phyloP scores from a whole-genome alignment of 495 filamentous ascomycete species.

The Lasiosphaeria miniovina region DNA sequence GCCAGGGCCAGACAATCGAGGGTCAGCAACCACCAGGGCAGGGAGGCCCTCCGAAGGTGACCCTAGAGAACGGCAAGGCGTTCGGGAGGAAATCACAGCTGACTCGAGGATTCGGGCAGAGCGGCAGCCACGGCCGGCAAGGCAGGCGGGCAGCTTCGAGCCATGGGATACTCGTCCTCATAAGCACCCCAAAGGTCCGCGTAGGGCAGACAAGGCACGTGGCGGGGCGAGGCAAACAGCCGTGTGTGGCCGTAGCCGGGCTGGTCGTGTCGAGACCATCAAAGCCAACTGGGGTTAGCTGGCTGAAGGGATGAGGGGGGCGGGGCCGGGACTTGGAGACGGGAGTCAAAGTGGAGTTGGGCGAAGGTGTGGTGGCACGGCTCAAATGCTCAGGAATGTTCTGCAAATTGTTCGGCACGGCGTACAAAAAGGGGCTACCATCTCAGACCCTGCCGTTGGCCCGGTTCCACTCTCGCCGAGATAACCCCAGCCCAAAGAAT shows the following conservation, averaged over 20 bases:
- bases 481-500: too few species aligned
- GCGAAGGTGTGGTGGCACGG: conserved; percentile 28
- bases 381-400: conserved; percentile 16
- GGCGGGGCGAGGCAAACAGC: neutral
- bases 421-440: neutral
- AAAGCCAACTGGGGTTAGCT: conserved; percentile 16
- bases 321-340: conserved; percentile 34
- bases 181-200: neutral
- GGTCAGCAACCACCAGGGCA: neutral
- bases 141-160: conserved; percentile 9
- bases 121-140: conserved; percentile 9
- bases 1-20: conserved; percentile 13
- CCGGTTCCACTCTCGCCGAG: too few species aligned
- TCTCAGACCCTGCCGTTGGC: too few species aligned
- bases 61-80: conserved; percentile 25
- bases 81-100: conserved; percentile 21
- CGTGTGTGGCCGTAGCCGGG: conserved; percentile 1
- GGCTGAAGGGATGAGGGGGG: conserved; percentile 21
- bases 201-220: conserved; percentile 3
- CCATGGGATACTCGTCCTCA: neutral
- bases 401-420: neutral
- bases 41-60: neutral
- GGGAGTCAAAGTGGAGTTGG: conserved; percentile 40
- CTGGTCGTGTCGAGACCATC: conserved; percentile 10
- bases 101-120: neutral